A percentile compares a stretch with the other conserved stretches of the same genome.
Conservation (phyloP, 352 stramenopile species). For the Globisporangium okanoganense region DNA sequence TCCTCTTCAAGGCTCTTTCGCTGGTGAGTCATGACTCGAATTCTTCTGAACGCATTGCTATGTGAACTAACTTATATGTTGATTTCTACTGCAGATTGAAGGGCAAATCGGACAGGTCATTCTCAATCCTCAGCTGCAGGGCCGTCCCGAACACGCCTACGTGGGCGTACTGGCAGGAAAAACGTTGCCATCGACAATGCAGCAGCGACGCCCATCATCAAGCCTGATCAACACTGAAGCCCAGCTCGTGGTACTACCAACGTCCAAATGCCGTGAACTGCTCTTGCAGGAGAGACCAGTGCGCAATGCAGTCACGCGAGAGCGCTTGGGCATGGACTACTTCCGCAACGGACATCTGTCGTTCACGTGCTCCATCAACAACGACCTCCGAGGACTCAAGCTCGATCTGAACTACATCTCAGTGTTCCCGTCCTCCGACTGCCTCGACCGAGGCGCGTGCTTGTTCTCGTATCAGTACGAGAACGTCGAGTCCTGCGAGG, state of each 20-base stretch:
- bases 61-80: neutral
- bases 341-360: constrained; percentile 40
- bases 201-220: constrained; percentile 42
- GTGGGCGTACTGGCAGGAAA: constrained; percentile 62
- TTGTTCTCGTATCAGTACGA: constrained; percentile 69
- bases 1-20: constrained; percentile 40
- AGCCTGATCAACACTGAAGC: constrained; percentile 3
- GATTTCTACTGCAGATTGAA: constrained; percentile 26
- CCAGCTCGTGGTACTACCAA: constrained; percentile 24
- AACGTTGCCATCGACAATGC: constrained; percentile 57
- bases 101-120: constrained; percentile 33
- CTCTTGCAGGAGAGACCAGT: constrained; percentile 51
- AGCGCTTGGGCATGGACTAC: constrained; percentile 50
- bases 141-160: constrained; percentile 49
- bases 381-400: constrained; percentile 47
- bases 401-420: constrained; percentile 45
- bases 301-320: constrained; percentile 32
- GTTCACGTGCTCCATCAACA: constrained; percentile 62
- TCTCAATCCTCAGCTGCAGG: constrained; percentile 19
- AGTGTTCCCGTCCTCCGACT: constrained; percentile 55
- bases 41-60: neutral
- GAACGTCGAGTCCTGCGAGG: constrained; percentile 48
- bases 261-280: constrained; percentile 40
- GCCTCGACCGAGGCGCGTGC: constrained; percentile 54
- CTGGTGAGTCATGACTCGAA: constrained; percentile 12